Conservation (phyloP, 2,329 filamentous ascomycete species). For the Mollisiaceae sp. region DNA sequence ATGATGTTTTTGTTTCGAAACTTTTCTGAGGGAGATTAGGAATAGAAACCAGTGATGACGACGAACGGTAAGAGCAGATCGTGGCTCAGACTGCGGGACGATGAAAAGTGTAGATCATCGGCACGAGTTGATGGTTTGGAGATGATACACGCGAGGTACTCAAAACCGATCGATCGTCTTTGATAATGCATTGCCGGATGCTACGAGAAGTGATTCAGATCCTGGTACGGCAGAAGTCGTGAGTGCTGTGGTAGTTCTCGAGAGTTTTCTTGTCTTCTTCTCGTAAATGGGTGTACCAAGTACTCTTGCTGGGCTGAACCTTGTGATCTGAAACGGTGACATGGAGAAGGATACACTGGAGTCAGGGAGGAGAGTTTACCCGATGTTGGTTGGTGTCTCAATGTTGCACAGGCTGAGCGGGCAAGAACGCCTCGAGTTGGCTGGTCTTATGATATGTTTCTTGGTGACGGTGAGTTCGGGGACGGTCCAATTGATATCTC, state of each 20-base stretch:
- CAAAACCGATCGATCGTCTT: neutral
- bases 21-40: neutral
- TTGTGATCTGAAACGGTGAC: neutral
- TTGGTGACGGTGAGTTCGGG: neutral
- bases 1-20: conserved; percentile 3
- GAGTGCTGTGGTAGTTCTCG: neutral
- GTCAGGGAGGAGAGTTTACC: conserved; percentile 2
- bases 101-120: conserved; percentile 3
- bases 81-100: neutral
- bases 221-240: neutral
- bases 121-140: neutral
- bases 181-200: neutral
- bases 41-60: neutral
- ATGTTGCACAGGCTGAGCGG: neutral
- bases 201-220: conserved; percentile 5
- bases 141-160: neutral
- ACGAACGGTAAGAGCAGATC: neutral
- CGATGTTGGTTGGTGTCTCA: neutral
- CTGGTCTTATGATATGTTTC: conserved; percentile 4
- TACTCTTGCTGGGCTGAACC: neutral
- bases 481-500: neutral
- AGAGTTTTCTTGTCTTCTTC: neutral
- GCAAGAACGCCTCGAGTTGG: neutral
- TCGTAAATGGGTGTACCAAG: neutral
- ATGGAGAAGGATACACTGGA: neutral